Evolutionary conservation across 1,284 basidiomycete species (phyloP), one percentile per base, ranked within the genome.

Genomic region (Boletellus deceptivus): DNA sequence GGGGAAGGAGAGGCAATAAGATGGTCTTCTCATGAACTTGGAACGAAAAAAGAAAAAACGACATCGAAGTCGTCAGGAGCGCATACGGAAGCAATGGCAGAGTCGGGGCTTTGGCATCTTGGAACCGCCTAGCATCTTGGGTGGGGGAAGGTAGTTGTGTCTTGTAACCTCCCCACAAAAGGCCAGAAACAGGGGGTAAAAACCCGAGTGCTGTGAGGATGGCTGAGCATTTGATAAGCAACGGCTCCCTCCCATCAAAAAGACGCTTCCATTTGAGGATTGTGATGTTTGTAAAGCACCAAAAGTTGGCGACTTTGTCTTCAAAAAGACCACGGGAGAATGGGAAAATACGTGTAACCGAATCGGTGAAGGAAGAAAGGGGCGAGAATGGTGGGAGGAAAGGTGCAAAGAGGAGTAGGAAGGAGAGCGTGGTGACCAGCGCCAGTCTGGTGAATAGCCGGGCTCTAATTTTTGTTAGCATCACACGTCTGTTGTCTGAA

Each of bases 1-100:
- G 74, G 0, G 94, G 94, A 56, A 97, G 70, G 18, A 97, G 75
- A 3, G 93, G 92, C 0, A 98, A 66, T n/a, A 98, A 67, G 43
- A 97, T 90, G 3, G 89, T 89, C 75, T 97, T 97, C 70, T 97
- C 93, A 70, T 96, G 93, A 25, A 94, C 93, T 65, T 97, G 93
- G 68, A 97, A 96, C 7, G 93, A 94, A 72, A 97, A 95, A 22
- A 98, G 74, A 72, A 94, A 97, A 76, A 97, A 96, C 4, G 92
- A 88, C 74, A 95, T 78, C 0, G 89, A 85, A 2, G 81, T 83
- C 14, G 82, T 84, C 46, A 90, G 75, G 31, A 91, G 72, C 2
- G 84, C 86, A 62, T 82, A 91, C 16, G 80, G 86, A 40, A 86
- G 75, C 31, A 88, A 72, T 16, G 78, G 79, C 46, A 86, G 72